A percentile compares a stretch with the other conserved stretches of the same genome.
These are phyloP conservation scores for Lachnellula suecica DNA, from an alignment of 2,329 filamentous ascomycete species.

Conservation along the genomic window DNA sequence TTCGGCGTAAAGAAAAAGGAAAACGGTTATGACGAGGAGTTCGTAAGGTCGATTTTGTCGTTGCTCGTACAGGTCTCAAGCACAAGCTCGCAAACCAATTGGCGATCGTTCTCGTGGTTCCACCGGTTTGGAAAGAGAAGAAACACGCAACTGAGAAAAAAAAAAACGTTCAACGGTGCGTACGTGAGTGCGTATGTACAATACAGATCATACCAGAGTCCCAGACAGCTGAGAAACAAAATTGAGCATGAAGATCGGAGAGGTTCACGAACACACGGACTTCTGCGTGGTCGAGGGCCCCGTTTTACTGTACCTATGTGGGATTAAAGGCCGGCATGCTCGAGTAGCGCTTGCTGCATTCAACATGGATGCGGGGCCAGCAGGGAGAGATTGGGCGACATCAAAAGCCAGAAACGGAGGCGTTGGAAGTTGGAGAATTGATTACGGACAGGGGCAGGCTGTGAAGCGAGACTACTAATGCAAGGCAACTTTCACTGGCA, in stretches of 20 bases:
- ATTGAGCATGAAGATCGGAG: slow-evolving; percentile 17
- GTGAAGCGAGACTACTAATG: no score
- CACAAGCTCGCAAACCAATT: slow-evolving; percentile 5
- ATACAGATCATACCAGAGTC: slow-evolving; percentile 5
- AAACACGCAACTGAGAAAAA: not conserved
- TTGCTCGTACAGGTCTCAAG: slow-evolving; percentile 9
- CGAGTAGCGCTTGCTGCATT: no score
- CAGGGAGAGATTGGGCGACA: no score
- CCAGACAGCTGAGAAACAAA: slow-evolving; percentile 1
- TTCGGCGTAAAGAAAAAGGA: slow-evolving; percentile 15
- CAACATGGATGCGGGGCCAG: no score
- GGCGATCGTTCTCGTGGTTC: slow-evolving; percentile 2
- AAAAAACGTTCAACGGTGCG: slow-evolving; percentile 9
- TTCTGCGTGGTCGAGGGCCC: no score
- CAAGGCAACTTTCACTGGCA: no score
- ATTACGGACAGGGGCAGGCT: no score
- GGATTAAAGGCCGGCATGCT: no score
- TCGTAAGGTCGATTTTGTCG: slow-evolving; percentile 11
- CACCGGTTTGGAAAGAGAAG: not conserved
- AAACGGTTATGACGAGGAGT: slow-evolving; percentile 13
- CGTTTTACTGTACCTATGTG: no score
- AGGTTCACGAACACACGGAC: slow-evolving; percentile 8
- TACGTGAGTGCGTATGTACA: slow-evolving; percentile 1
- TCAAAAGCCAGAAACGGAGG: no score
- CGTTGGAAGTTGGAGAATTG: no score